These are phyloP conservation scores for Phytophthora crassamura DNA, from an alignment of 352 stramenopile species.

Conservation along the genomic window DNA sequence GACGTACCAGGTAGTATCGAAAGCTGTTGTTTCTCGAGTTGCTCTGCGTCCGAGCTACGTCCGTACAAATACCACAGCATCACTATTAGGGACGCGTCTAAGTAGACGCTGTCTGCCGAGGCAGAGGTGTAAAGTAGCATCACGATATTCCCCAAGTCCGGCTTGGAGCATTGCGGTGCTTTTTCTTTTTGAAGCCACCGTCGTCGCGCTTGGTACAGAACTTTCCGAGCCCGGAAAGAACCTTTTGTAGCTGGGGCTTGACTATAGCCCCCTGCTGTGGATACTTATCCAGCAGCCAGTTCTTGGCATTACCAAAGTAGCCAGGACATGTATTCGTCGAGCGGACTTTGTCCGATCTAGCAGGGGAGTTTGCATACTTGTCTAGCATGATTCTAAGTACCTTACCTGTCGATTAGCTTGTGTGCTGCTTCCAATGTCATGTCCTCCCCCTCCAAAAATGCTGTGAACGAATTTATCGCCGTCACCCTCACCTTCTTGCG, in stretches of 20 bases:
- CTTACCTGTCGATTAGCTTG: too few relatives aligned
- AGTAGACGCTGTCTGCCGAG: slow-evolving; percentile 4
- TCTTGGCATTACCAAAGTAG: too few relatives aligned
- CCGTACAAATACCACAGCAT: slow-evolving; percentile 27
- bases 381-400: not conserved
- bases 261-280: not conserved
- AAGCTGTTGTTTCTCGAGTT: slow-evolving; percentile 27
- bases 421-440: too few relatives aligned
- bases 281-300: not conserved
- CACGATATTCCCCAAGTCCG: slow-evolving; percentile 11
- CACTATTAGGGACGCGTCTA: slow-evolving; percentile 10
- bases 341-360: too few relatives aligned
- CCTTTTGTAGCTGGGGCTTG: slow-evolving; percentile 5
- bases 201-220: slow-evolving; percentile 3
- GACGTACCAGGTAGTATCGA: slow-evolving; percentile 12
- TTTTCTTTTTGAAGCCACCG: not conserved
- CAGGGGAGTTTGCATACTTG: not conserved
- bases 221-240: slow-evolving; percentile 5
- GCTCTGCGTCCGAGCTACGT: slow-evolving; percentile 25
- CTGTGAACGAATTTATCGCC: not conserved
- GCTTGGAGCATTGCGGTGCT: slow-evolving; percentile 4
- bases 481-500: too few relatives aligned
- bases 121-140: slow-evolving; percentile 4
- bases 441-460: not conserved
- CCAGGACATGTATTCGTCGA: too few relatives aligned